Percentiles rank a stretch among this genome's conserved stretches.
These are phyloP conservation scores for Aspergillus arachidicola DNA, from an alignment of 2,329 filamentous ascomycete genomes.

Conservation along the genomic window DNA sequence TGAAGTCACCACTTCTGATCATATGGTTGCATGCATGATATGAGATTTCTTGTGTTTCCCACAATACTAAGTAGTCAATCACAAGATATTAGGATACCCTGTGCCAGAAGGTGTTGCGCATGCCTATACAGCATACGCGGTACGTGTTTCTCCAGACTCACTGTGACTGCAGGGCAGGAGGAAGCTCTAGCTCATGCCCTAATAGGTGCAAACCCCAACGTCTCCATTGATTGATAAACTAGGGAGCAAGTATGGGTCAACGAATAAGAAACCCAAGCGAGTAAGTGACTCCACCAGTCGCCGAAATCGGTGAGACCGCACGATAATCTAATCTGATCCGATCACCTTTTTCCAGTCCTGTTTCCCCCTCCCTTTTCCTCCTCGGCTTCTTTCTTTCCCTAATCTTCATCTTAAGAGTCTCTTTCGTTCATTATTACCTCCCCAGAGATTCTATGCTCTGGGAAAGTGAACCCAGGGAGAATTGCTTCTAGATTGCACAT, in stretches of 20 bases:
- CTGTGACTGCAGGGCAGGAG: not conserved
- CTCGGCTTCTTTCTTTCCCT: conserved; percentile 4
- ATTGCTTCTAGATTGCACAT: not conserved
- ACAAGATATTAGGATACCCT: not conserved
- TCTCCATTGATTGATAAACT: conserved; percentile 24
- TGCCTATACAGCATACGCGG: not conserved
- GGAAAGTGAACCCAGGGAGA: too few species aligned
- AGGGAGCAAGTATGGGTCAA: conserved; percentile 7
- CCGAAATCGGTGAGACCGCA: conserved; percentile 29
- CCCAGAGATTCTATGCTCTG: not conserved
- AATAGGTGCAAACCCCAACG: conserved; percentile 2
- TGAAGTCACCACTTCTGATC: not conserved
- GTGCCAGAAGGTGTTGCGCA: not conserved
- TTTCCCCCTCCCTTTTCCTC: conserved; percentile 10
- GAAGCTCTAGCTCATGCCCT: not conserved
- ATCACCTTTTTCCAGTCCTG: conserved; percentile 21
- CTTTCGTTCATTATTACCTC: not conserved
- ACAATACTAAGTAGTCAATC: not conserved
- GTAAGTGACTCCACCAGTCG: conserved; percentile 8
- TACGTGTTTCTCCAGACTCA: not conserved
- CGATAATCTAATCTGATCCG: conserved; percentile 39
- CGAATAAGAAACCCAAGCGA: conserved; percentile 11
- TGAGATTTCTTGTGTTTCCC: not conserved
- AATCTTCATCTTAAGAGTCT: not conserved
- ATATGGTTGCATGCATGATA: not conserved